Conservation (phyloP, 192 early-diverging fungal genomes). For the Glomus cerebriforme region DNA sequence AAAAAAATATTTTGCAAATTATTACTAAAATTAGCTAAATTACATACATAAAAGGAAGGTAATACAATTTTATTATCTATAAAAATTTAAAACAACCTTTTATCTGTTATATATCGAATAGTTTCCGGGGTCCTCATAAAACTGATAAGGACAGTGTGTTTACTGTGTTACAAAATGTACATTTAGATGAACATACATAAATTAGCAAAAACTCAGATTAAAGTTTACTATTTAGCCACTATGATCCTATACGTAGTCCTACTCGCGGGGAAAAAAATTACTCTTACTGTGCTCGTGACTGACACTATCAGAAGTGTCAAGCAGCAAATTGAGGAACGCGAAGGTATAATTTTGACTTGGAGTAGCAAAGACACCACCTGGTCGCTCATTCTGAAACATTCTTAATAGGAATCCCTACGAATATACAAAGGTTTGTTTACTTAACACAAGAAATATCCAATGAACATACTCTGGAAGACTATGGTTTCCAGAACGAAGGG, state of each 20-base stretch:
- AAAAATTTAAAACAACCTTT: no score
- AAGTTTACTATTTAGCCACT: neutral
- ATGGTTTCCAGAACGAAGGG: neutral
- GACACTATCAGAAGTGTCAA: slow-evolving; percentile 78
- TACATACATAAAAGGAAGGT: no score
- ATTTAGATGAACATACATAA: no score
- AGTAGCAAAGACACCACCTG: neutral
- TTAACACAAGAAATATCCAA: neutral
- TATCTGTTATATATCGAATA: no score
- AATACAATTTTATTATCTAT: no score
- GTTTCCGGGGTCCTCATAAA: no score
- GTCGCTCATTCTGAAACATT: neutral
- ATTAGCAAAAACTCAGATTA: no score
- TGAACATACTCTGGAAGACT: neutral
- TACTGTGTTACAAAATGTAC: neutral
- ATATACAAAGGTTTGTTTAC: neutral
- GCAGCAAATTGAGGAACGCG: slow-evolving; percentile 58
- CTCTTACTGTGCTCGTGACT: slow-evolving; percentile 75
- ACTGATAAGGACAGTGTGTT: neutral
- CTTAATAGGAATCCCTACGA: neutral
- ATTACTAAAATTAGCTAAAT: no score
- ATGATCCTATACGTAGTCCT: slow-evolving; percentile 50
- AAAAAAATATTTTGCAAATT: no score
- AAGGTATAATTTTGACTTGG: neutral
- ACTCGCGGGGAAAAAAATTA: slow-evolving; percentile 91